Percentiles rank a stretch among this genome's conserved stretches.
phyloP scores from a whole-genome alignment of 345 rosid genomes.

The Ceriops tagal region DNA sequence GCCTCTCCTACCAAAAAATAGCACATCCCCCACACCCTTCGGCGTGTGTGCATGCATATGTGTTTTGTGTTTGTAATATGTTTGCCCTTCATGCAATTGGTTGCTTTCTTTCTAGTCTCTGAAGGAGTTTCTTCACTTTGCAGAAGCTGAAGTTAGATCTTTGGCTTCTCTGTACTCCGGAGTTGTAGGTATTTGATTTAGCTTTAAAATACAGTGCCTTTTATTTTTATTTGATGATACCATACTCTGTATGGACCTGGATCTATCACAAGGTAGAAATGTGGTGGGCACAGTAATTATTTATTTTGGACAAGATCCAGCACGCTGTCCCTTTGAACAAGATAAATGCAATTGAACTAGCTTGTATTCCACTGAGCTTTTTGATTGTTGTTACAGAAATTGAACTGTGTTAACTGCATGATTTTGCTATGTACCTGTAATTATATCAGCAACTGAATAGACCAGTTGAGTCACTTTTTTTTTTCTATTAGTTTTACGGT shows the following conservation, averaged over 20 bases:
- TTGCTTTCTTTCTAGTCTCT: constrained; percentile 35
- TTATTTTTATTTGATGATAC: background rate
- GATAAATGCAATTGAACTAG: constrained; percentile 30
- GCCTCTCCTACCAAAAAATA: too few relatives aligned
- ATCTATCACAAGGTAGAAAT: constrained; percentile 59
- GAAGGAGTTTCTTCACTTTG: constrained; percentile 67
- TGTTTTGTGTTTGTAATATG: too few relatives aligned
- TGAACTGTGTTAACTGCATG: background rate
- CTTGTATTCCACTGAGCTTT: background rate
- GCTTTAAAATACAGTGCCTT: background rate
- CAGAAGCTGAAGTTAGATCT: constrained; percentile 78
- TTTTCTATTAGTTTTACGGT: too few relatives aligned
- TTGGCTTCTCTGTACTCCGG: constrained; percentile 72
- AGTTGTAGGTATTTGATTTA: background rate
- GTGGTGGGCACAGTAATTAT: constrained; percentile 79
- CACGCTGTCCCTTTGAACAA: constrained; percentile 87
- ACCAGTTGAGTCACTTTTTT: too few relatives aligned
- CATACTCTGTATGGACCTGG: background rate
- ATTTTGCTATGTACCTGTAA: background rate
- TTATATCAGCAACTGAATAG: too few relatives aligned
- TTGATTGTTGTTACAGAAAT: background rate
- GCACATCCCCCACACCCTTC: too few relatives aligned
- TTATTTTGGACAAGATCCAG: constrained; percentile 94
- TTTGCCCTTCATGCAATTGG: background rate
- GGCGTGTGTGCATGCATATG: too few relatives aligned